These are phyloP conservation scores for Solanum dulcamara DNA, from an alignment of 257 asterid species.

Conservation along the genomic window DNA sequence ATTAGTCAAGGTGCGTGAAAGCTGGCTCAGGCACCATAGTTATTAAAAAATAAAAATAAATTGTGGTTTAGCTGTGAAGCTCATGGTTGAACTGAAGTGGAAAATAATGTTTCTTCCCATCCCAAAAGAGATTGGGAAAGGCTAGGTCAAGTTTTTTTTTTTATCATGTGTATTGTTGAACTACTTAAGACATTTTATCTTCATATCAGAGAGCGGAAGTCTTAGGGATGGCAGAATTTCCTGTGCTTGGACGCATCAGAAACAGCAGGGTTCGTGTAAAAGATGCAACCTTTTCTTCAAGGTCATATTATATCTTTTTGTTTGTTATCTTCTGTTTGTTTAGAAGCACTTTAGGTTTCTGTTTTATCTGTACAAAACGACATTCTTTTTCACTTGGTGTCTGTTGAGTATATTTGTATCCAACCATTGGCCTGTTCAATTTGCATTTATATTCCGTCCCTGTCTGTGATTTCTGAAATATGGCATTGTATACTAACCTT, in stretches of 20 bases:
- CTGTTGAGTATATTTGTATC: not conserved
- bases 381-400: not conserved
- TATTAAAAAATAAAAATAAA: not conserved
- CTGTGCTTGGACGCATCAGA: constrained; percentile 84
- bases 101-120: not conserved
- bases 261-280: constrained; percentile 83
- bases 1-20: not conserved
- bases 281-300: constrained; percentile 87
- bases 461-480: not conserved
- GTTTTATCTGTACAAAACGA: not conserved
- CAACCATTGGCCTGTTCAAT: not conserved
- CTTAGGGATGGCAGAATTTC: constrained; percentile 78
- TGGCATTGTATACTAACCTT: not conserved
- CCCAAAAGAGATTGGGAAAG: not conserved
- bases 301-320: constrained; percentile 28
- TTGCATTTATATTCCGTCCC: not conserved
- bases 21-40: not conserved
- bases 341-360: not conserved
- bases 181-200: not conserved
- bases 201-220: constrained; percentile 77
- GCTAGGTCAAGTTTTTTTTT: not conserved
- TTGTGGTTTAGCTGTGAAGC: not conserved
- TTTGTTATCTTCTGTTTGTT: not conserved
- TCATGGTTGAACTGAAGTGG: not conserved
- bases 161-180: not conserved